Evolutionary conservation across 73 alveolate species (phyloP).

Genomic region (Blepharisma japonicum): DNA sequence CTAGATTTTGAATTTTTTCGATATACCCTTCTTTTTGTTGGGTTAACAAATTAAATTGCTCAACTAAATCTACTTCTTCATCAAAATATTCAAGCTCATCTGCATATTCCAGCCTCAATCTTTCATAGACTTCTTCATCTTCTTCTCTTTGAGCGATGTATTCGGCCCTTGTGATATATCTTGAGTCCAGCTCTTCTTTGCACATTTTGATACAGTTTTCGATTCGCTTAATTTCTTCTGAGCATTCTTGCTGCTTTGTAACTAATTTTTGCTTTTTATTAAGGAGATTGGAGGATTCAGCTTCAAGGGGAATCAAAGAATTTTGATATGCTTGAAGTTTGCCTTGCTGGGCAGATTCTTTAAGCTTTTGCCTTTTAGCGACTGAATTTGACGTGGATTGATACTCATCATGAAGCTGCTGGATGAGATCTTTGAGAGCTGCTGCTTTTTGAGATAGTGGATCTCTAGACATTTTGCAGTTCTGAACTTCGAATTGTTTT

Average conservation of each 20-base stretch:
- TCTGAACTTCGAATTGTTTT: slow-evolving; percentile 16
- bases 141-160: background rate
- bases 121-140: background rate
- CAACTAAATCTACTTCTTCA: background rate
- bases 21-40: background rate
- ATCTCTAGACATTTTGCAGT: background rate
- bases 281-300: background rate
- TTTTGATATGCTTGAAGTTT: background rate
- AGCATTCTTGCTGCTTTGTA: no score
- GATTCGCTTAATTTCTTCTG: background rate
- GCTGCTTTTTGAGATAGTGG: no score
- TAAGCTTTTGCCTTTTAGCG: background rate
- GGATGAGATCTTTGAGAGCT: background rate
- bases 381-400: background rate
- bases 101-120: background rate
- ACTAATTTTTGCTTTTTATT: background rate
- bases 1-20: background rate
- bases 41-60: background rate
- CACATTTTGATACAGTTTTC: background rate
- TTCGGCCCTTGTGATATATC: background rate
- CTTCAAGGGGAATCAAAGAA: slow-evolving; percentile 6
- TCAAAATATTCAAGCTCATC: slow-evolving; percentile 20
- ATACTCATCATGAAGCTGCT: background rate
- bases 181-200: background rate
- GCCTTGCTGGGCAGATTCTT: background rate